These are phyloP conservation scores for Venturia carpophila DNA, from an alignment of 2,329 filamentous ascomycete species.

Conservation along the genomic window DNA sequence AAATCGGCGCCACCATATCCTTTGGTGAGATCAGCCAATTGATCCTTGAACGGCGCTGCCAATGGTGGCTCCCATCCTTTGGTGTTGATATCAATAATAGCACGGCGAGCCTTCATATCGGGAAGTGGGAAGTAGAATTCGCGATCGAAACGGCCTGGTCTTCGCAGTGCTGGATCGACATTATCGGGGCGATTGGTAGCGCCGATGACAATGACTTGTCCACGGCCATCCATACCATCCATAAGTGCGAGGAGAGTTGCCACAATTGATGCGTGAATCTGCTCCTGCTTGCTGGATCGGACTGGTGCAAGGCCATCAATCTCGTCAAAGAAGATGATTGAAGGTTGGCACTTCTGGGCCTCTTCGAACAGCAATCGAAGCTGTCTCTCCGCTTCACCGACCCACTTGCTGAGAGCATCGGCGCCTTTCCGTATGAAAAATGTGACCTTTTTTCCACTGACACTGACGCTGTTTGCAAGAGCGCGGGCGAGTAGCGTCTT, in stretches of 20 bases:
- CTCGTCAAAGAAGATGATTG: constrained; percentile 99
- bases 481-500: constrained; percentile 95
- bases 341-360: constrained; percentile 88
- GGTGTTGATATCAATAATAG: constrained; percentile 93
- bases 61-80: constrained; percentile 80
- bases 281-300: constrained; percentile 94
- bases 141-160: constrained; percentile 89
- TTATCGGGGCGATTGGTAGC: constrained; percentile 97
- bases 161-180: constrained; percentile 88
- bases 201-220: constrained; percentile 96
- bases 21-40: constrained; percentile 81
- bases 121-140: constrained; percentile 98
- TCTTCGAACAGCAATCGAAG: constrained; percentile 91
- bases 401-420: constrained; percentile 97
- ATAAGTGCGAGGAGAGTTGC: constrained; percentile 89
- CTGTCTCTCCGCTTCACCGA: constrained; percentile 94
- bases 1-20: constrained; percentile 95
- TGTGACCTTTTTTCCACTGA: constrained; percentile 86
- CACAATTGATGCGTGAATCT: constrained; percentile 96
- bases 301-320: constrained; percentile 96
- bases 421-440: constrained; percentile 99
- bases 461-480: constrained; percentile 81
- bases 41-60: constrained; percentile 67
- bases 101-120: constrained; percentile 66
- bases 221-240: constrained; percentile 97